Conservation (phyloP, 768 basidiomycete species). For the Gloeopeniophorella convolvens region DNA sequence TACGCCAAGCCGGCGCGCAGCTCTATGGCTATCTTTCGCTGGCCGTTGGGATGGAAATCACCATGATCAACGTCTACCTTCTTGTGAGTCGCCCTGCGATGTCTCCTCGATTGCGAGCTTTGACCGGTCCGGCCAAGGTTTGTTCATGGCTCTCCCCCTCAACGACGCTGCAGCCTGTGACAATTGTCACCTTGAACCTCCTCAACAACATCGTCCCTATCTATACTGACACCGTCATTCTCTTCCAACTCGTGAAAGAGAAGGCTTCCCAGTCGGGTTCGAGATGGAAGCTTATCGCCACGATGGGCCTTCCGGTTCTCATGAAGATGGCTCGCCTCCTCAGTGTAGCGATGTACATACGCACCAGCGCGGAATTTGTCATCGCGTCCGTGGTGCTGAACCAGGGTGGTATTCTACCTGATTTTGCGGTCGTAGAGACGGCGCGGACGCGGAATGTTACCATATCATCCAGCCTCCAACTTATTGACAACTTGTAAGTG, state of each 20-base stretch:
- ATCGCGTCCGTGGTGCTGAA: background rate
- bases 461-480: constrained; percentile 4
- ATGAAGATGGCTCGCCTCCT: constrained; percentile 6
- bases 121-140: background rate
- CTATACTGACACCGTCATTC: constrained; percentile 10
- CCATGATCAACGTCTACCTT: constrained; percentile 8
- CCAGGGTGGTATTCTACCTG: background rate
- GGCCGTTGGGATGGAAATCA: constrained; percentile 1
- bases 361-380: constrained; percentile 5
- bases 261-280: constrained; percentile 2
- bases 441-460: background rate
- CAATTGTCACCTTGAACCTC: constrained; percentile 5
- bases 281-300: background rate
- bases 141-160: constrained; percentile 13
- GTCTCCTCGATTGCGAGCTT: background rate
- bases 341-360: background rate
- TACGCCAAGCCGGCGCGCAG: constrained; percentile 5
- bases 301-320: constrained; percentile 2
- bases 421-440: background rate
- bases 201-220: constrained; percentile 12
- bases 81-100: background rate
- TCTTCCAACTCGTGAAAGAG: constrained; percentile 8
- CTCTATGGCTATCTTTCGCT: constrained; percentile 4
- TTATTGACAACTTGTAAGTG: constrained; percentile 9
- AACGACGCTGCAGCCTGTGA: constrained; percentile 9